These are phyloP conservation scores for Xylaria polymorpha DNA, from an alignment of 2,329 filamentous ascomycete genomes.

Conservation along the genomic window DNA sequence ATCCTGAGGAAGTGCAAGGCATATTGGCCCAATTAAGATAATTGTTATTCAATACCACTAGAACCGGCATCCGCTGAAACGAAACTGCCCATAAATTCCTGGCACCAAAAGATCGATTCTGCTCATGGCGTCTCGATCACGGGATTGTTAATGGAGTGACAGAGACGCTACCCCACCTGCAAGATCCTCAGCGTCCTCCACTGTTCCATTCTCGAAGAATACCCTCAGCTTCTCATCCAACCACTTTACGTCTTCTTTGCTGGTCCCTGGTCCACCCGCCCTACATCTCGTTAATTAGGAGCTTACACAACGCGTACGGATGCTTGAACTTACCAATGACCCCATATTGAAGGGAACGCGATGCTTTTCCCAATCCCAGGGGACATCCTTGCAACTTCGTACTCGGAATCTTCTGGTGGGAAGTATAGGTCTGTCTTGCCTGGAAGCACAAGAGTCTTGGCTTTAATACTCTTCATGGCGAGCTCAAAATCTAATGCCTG, in stretches of 20 bases:
- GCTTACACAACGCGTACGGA: not conserved
- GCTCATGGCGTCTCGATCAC: not conserved
- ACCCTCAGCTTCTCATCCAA: slow-evolving; percentile 70
- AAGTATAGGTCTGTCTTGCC: slow-evolving; percentile 83
- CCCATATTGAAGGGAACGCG: slow-evolving; percentile 57
- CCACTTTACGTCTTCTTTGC: slow-evolving; percentile 77
- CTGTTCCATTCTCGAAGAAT: slow-evolving; percentile 53
- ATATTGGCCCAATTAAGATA: slow-evolving; percentile 42
- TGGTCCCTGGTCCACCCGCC: slow-evolving; percentile 78
- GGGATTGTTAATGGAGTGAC: slow-evolving; percentile 5
- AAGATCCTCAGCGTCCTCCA: slow-evolving; percentile 19
- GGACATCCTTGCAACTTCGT: slow-evolving; percentile 69
- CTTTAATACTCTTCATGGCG: slow-evolving; percentile 76
- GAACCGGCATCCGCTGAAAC: not conserved
- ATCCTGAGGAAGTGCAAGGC: slow-evolving; percentile 46
- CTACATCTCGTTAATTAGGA: slow-evolving; percentile 44
- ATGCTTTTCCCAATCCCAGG: slow-evolving; percentile 51
- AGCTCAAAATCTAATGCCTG: slow-evolving; percentile 63
- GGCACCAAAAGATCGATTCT: not conserved
- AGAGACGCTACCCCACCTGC: slow-evolving; percentile 12
- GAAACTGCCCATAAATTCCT: not conserved
- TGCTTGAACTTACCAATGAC: slow-evolving; percentile 51
- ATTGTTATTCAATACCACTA: not conserved
- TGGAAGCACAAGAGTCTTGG: slow-evolving; percentile 77
- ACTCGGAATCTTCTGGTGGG: slow-evolving; percentile 80